Percentiles rank a stretch among this genome's conserved stretches.
Evolutionary conservation across 257 asterid species (phyloP).

Genomic region (Nicotiana noctiflora): DNA sequence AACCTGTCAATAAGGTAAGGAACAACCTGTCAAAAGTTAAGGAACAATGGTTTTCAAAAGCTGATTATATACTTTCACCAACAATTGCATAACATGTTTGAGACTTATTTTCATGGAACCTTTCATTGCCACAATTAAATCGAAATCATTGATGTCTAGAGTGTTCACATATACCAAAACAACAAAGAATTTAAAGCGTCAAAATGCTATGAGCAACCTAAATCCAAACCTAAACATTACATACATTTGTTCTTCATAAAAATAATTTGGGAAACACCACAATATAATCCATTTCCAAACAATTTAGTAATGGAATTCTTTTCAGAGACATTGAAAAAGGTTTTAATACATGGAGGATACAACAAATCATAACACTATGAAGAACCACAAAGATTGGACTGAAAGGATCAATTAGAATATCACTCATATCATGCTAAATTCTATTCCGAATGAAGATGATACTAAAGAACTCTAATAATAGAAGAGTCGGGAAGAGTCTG

Average conservation of each 20-base stretch:
- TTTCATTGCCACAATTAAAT: too few relatives aligned
- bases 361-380: background rate
- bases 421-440: background rate
- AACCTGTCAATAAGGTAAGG: slow-evolving; percentile 34
- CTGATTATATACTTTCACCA: background rate
- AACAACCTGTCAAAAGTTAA: too few relatives aligned
- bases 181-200: too few relatives aligned
- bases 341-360: background rate
- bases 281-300: too few relatives aligned
- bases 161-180: too few relatives aligned
- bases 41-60: background rate
- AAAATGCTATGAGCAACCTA: too few relatives aligned
- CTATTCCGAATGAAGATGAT: background rate
- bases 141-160: too few relatives aligned
- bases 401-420: background rate
- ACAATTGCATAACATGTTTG: background rate
- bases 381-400: background rate
- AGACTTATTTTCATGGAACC: too few relatives aligned
- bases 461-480: background rate
- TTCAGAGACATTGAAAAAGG: background rate
- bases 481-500: background rate
- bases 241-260: too few relatives aligned
- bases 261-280: too few relatives aligned
- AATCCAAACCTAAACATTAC: too few relatives aligned
- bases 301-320: background rate